Evolutionary conservation across 768 basidiomycete genomes (phyloP).

Genomic region (Russula foetens): DNA sequence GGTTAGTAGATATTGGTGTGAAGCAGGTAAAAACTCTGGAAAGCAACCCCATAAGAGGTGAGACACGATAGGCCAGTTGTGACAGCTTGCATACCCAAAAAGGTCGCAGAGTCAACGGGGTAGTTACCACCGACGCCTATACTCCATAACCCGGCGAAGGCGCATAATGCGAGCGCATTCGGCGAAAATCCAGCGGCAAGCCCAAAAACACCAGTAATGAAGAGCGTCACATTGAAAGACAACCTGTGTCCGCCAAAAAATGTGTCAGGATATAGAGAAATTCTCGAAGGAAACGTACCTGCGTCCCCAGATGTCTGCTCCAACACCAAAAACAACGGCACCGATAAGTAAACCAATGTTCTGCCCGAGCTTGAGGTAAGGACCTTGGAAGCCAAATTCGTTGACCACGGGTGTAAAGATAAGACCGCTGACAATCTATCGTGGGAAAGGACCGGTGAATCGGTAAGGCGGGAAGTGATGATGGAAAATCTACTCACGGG

Average conservation of each 20-base stretch:
- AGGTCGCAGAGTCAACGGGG: constrained; percentile 69
- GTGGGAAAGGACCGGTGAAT: neutral
- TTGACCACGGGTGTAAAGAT: constrained; percentile 55
- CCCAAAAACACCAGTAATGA: constrained; percentile 61
- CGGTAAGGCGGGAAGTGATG: neutral
- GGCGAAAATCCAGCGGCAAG: constrained; percentile 53
- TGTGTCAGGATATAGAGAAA: neutral
- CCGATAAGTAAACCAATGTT: constrained; percentile 66
- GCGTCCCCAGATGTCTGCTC: constrained; percentile 65
- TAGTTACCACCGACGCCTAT: constrained; percentile 67
- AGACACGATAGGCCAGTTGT: neutral
- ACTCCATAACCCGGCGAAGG: constrained; percentile 50
- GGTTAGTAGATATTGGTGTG: constrained; percentile 70
- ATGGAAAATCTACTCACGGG: constrained; percentile 36
- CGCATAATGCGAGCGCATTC: constrained; percentile 42
- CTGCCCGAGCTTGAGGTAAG: constrained; percentile 59
- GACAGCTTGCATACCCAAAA: constrained; percentile 44
- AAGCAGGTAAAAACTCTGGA: constrained; percentile 58
- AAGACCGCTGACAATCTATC: constrained; percentile 54
- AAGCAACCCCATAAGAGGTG: neutral
- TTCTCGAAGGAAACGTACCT: constrained; percentile 30
- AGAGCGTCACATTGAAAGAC: constrained; percentile 63
- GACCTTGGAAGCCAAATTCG: constrained; percentile 56
- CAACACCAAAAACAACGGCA: constrained; percentile 60
- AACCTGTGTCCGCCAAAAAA: constrained; percentile 30